A percentile compares a stretch with the other conserved stretches of the same genome.
Evolutionary conservation across 2,329 filamentous ascomycete species (phyloP).

Genomic region (Fusarium napiforme): DNA sequence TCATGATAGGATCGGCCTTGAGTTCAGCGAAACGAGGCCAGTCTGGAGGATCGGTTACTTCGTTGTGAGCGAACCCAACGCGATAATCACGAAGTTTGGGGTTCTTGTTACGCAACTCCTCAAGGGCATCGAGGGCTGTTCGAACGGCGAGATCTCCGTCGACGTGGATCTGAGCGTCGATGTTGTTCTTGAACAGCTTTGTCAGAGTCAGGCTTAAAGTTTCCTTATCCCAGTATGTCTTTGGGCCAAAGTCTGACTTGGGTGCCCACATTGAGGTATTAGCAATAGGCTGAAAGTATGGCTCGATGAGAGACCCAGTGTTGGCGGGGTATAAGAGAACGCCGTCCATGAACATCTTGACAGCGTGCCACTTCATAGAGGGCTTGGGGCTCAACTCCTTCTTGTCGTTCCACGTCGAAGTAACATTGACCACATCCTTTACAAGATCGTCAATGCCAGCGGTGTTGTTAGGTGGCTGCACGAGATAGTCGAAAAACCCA

Average conservation of each 20-base stretch:
- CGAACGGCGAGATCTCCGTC: slow-evolving; percentile 29
- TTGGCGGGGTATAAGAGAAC: background rate
- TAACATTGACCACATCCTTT: background rate
- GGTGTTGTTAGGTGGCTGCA: background rate
- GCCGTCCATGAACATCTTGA: background rate
- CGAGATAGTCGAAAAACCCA: background rate
- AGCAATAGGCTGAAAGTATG: background rate
- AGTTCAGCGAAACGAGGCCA: slow-evolving; percentile 37
- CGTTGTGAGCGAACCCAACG: slow-evolving; percentile 34
- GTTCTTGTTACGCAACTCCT: background rate
- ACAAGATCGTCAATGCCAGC: background rate
- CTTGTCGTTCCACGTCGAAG: background rate
- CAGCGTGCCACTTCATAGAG: background rate
- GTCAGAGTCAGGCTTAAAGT: background rate
- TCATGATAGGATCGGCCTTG: slow-evolving; percentile 33
- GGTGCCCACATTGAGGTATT: background rate
- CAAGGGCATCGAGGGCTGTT: slow-evolving; percentile 11
- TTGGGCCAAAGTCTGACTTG: background rate
- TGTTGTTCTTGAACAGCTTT: background rate
- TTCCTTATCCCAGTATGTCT: background rate
- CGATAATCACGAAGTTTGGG: background rate
- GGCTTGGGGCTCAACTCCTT: background rate
- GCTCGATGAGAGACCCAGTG: background rate
- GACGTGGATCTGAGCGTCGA: slow-evolving; percentile 25
- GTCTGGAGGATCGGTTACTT: slow-evolving; percentile 22